These are phyloP conservation scores for Plasmodium gallinaceum DNA, from an alignment of 169 alveolate species.

Conservation along the genomic window DNA sequence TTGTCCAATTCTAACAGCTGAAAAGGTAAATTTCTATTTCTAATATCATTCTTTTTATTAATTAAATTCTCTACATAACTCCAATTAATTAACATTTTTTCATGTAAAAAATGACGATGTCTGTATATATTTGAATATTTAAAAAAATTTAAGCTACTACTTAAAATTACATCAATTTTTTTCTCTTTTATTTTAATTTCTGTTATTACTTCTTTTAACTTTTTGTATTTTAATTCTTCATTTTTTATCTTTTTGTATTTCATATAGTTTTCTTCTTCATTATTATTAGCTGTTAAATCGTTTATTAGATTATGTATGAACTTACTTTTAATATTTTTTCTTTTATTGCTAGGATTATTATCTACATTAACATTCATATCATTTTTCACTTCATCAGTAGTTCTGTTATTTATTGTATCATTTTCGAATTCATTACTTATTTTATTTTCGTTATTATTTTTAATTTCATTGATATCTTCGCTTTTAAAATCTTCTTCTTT, in stretches of 20 bases:
- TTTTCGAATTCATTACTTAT: not conserved
- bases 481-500: not conserved
- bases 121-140: constrained; percentile 82
- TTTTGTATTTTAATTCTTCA: constrained; percentile 47
- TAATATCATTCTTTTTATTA: constrained; percentile 58
- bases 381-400: not conserved
- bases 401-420: not conserved
- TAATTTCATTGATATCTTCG: not conserved
- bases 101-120: constrained; percentile 82
- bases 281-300: constrained; percentile 13
- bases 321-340: not conserved
- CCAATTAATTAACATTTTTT: constrained; percentile 84
- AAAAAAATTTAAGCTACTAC: constrained; percentile 76
- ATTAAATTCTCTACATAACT: constrained; percentile 76
- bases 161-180: constrained; percentile 75
- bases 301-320: constrained; percentile 19
- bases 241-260: constrained; percentile 30
- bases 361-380: not conserved
- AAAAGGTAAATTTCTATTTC: constrained; percentile 86
- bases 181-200: constrained; percentile 71
- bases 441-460: not conserved
- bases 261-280: constrained; percentile 46
- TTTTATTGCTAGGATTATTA: not conserved
- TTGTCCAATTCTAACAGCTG: constrained; percentile 83
- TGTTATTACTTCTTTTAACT: constrained; percentile 39